Evolutionary conservation across 139 green algal genomes (phyloP), one percentile per base, ranked within the genome.

Genomic region (Mesotaenium endlicherianum): DNA sequence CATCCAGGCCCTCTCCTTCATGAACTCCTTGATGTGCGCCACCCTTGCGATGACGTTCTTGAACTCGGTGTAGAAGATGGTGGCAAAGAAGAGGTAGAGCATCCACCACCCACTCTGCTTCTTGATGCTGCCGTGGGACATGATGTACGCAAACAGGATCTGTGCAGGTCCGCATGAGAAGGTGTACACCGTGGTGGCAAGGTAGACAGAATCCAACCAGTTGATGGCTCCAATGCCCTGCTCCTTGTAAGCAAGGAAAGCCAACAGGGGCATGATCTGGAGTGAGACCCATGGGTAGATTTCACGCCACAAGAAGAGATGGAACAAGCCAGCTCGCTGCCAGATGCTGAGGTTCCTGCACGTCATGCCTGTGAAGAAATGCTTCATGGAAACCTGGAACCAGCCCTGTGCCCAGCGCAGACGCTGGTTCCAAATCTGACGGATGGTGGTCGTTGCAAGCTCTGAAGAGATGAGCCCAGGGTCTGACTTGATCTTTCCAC

Each of bases 401-500:
- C 81, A 87, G 40, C 81, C 81, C 41, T 87, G 81, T 2, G 81
- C 75, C 81, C 81, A 87, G 43, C 81, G 59, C 49, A 87, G 81
- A n/a, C 81, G 45, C 45, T 87, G 81, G 30, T 87, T 87, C 77
- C 77, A 84, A 39, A 84, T 75, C 38, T 84, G 77, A 1, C 17
- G 30, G 14, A 84, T 38, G 1, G 77, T 84, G 30, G 68, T 74
- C 38, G 77, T 84, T 39, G 77, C 77, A 8, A 84, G 77, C 49
- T 84, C 77, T 3, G 77, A 77, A 4, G 77, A 84, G 31, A 84
- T 77, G 55, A 84, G 57, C 36, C 77, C 77, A 2, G 77, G 77
- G 68, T 84, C 77, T 11, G 36, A 60, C 36, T 84, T 84, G 77
- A 84, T 84, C 3, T 55, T 78, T 0, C 77, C 77, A 26, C 81